Evolutionary conservation across 2,329 filamentous ascomycete genomes (phyloP).

Genomic region (Colletotrichum theobromicola): DNA sequence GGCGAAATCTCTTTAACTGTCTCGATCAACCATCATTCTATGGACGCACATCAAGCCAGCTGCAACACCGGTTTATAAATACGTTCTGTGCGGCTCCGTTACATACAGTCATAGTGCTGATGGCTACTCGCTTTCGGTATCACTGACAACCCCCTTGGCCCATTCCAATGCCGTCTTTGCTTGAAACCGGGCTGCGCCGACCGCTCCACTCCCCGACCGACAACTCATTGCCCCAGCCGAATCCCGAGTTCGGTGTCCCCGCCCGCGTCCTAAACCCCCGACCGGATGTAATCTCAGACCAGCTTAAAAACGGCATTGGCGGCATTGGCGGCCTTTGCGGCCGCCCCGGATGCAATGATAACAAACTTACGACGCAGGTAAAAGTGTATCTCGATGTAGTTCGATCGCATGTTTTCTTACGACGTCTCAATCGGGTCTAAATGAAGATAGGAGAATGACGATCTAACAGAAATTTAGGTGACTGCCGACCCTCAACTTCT

Average conservation of each 20-base stretch:
- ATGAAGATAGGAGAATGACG: rapidly evolving
- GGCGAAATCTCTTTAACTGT: rapidly evolving
- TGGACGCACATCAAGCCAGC: neutral
- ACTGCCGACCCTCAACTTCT: neutral
- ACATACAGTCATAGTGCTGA: neutral
- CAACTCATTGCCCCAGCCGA: neutral
- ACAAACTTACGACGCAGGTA: neutral
- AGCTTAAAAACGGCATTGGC: neutral
- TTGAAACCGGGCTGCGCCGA: neutral
- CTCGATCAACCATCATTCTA: neutral
- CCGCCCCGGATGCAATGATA: neutral
- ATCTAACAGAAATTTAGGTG: neutral
- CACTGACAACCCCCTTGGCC: neutral
- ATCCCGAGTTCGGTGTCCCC: neutral
- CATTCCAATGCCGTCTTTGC: neutral
- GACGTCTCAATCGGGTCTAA: neutral
- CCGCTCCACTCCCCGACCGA: neutral
- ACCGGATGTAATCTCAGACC: neutral
- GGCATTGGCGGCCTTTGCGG: neutral
- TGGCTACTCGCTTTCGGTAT: neutral
- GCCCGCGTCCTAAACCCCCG: neutral
- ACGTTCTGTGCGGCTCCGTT: no score
- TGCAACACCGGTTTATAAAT: no score
- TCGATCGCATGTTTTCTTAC: neutral
- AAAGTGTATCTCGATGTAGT: neutral